Percentiles rank a stretch among this genome's conserved stretches.
Conservation (phyloP, 768 basidiomycete genomes). For the Phanerodontia chrysosporium region DNA sequence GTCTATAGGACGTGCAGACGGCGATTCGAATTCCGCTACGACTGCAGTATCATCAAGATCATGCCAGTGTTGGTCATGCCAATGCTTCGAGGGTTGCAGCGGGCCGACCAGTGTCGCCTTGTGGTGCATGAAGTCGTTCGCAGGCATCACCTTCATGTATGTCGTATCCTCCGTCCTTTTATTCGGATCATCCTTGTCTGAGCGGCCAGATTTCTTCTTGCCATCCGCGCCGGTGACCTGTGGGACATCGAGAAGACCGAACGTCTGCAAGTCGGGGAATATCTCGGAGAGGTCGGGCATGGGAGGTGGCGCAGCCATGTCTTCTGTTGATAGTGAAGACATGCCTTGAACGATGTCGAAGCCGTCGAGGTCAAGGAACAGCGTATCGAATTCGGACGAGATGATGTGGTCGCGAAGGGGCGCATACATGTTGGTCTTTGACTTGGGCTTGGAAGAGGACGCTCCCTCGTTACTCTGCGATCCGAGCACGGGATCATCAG, state of each 20-base stretch:
- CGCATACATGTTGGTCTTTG: conserved; percentile 38
- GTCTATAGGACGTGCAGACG: conserved; percentile 20
- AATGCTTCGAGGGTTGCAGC: conserved; percentile 75
- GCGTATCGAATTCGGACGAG: conserved; percentile 35
- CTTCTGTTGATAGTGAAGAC: conserved; percentile 26
- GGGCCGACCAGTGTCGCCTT: conserved; percentile 85
- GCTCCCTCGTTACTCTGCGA: conserved; percentile 4
- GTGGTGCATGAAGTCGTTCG: conserved; percentile 71
- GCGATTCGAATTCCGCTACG: conserved; percentile 34
- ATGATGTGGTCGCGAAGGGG: conserved; percentile 59
- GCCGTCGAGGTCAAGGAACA: conserved; percentile 54
- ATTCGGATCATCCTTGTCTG: conserved; percentile 66
- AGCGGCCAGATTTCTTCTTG: conserved; percentile 50
- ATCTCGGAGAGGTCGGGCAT: conserved; percentile 57
- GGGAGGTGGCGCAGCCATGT: conserved; percentile 22
- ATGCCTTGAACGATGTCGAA: conserved; percentile 31
- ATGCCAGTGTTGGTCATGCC: conserved; percentile 60
- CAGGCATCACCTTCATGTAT: conserved; percentile 70
- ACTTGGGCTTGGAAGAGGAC: conserved; percentile 30
- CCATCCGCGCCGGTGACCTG: conserved; percentile 37
- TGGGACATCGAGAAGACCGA: conserved; percentile 45
- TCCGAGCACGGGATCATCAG: conserved; percentile 45
- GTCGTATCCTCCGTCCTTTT: conserved; percentile 77
- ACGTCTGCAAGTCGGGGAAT: conserved; percentile 79
- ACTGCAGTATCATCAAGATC: conserved; percentile 55